phyloP scores from a whole-genome alignment of 78 protist species.

The Dictyostelium discoideum region dicty_2.7 NC_007088.5:8034501-8035000 shows the following conservation, averaged over 20 bases:
- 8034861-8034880: not conserved
- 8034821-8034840: not conserved
- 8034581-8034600: constrained; percentile 6
- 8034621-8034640: not conserved
- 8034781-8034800: not conserved
- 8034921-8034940: constrained; percentile 16
- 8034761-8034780: constrained; percentile 16
- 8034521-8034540: constrained; percentile 8
- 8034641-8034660: not conserved
- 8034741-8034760: not conserved
- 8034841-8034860: not conserved
- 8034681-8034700: not conserved
- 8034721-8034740: not conserved
- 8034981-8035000: too few species aligned
- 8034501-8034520: not conserved
- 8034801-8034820: constrained; percentile 12
- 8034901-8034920: not conserved
- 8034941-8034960: not conserved
- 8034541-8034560: not conserved
- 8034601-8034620: not conserved
- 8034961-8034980: too few species aligned
- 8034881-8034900: constrained; percentile 55
- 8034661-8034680: not conserved
- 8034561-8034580: not conserved
- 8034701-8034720: not conserved